Percentiles rank a stretch among this genome's conserved stretches.
phyloP scores from a whole-genome alignment of 2,329 filamentous ascomycete species.

The Blumeria hordei region DNA sequence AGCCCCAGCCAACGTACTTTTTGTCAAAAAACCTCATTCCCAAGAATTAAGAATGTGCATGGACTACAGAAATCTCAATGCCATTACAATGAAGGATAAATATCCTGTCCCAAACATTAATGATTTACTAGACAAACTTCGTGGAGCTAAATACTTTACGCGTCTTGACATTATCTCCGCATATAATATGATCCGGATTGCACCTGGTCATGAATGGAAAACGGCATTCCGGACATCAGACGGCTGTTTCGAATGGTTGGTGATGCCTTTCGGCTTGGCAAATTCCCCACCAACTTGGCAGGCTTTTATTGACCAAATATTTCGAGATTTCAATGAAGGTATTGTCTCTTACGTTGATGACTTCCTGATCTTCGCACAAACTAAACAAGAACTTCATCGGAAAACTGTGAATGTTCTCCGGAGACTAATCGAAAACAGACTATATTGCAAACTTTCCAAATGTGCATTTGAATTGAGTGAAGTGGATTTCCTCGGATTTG shows the following conservation, averaged over 20 bases:
- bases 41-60: slow-evolving; percentile 1
- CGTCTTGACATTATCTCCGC: background rate
- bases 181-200: slow-evolving; percentile 1
- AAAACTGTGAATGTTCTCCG: background rate
- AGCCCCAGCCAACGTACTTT: background rate
- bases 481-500: background rate
- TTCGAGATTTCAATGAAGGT: background rate
- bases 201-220: background rate
- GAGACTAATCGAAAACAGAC: background rate
- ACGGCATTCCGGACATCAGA: background rate
- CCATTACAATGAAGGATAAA: background rate
- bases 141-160: background rate
- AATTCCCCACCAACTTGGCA: background rate
- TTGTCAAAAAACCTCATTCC: background rate
- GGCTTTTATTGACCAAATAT: background rate
- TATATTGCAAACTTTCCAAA: slow-evolving; percentile 1
- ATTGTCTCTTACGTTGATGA: slow-evolving; percentile 1
- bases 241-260: background rate
- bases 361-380: background rate
- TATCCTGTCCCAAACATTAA: slow-evolving; percentile 1
- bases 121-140: background rate
- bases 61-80: background rate
- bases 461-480: background rate
- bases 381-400: background rate
- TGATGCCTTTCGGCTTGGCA: background rate